Conservation (phyloP, 345 rosid genomes). For the Pelargonium nanum region DNA sequence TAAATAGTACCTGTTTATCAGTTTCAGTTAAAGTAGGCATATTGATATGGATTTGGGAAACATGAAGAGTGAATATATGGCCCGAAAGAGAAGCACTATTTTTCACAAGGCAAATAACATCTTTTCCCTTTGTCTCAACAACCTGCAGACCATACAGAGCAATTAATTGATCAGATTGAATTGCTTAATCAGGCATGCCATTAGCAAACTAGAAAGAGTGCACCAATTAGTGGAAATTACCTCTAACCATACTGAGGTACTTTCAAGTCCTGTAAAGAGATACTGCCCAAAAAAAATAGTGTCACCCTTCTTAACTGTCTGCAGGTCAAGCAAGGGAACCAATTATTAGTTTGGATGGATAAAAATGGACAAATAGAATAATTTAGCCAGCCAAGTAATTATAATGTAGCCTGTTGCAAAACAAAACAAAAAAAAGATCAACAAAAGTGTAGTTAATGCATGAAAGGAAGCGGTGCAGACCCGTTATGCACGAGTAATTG, state of each 20-base stretch:
- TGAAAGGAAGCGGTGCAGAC: too few species aligned
- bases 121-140: conserved; percentile 18
- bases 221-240: conserved; percentile 1
- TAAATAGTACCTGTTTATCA: conserved; percentile 20
- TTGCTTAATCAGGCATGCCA: background rate
- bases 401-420: too few species aligned
- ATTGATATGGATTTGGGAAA: conserved; percentile 15
- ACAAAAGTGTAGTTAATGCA: too few species aligned
- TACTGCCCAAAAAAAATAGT: conserved; percentile 27
- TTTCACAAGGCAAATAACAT: conserved; percentile 21
- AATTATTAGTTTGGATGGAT: background rate
- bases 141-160: conserved; percentile 12
- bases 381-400: too few species aligned
- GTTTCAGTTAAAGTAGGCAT: conserved; percentile 24
- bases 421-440: too few species aligned
- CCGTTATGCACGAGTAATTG: too few species aligned
- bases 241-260: conserved; percentile 29
- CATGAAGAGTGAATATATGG: conserved; percentile 19
- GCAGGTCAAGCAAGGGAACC: background rate
- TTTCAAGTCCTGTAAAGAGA: conserved; percentile 28
- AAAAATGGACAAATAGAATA: too few species aligned
- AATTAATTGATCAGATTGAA: background rate
- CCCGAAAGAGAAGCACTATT: conserved; percentile 26
- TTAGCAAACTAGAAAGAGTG: background rate
- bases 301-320: conserved; percentile 26